A percentile compares a stretch with the other conserved stretches of the same genome.
Conservation (phyloP, 306 rosid genomes). For the Corylus americana region DNA sequence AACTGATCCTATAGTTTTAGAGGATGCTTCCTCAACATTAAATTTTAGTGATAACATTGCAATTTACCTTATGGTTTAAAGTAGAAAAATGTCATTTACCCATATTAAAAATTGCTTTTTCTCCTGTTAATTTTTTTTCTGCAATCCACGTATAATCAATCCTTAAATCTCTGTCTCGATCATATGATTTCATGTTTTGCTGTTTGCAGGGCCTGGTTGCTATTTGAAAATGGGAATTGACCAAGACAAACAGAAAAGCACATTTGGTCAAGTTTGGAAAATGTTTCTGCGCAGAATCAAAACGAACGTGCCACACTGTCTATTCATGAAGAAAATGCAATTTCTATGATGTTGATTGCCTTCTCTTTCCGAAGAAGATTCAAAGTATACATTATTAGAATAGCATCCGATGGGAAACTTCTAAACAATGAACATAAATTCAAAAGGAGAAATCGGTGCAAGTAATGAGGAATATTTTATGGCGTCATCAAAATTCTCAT, state of each 20-base stretch:
- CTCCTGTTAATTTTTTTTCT: no score
- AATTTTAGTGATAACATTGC: no score
- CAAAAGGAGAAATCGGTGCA: background rate
- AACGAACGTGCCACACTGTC: background rate
- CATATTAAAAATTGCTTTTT: no score
- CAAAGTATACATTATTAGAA: background rate
- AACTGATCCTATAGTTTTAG: no score
- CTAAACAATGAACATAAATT: background rate
- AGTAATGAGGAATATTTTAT: constrained; percentile 4
- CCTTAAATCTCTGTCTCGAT: background rate
- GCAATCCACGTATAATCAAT: no score
- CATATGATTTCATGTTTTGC: background rate
- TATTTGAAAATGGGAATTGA: background rate
- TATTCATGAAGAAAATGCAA: background rate
- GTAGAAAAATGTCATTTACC: no score
- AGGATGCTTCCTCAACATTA: no score
- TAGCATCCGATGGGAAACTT: background rate
- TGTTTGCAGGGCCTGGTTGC: background rate
- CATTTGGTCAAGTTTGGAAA: background rate
- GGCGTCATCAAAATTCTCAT: no score
- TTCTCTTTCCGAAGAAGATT: background rate
- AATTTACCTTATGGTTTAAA: no score
- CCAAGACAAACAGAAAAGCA: background rate
- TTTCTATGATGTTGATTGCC: background rate
- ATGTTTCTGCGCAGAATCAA: background rate